These are phyloP conservation scores for Paecilomyces niveus DNA, from an alignment of 2,329 filamentous ascomycete genomes.

Conservation along the genomic window DNA sequence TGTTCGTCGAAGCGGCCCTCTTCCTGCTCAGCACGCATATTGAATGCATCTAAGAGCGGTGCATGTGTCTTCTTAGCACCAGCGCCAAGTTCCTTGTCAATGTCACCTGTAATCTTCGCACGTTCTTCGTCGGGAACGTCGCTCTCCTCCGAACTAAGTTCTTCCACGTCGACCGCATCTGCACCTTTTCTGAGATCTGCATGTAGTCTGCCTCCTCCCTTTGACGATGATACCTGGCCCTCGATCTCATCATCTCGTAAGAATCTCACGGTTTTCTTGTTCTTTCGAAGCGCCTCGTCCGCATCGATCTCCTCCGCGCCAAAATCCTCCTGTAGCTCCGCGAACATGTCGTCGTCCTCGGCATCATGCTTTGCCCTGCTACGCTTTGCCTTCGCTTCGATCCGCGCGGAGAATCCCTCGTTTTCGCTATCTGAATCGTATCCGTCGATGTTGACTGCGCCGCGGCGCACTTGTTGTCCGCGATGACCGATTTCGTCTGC, in stretches of 20 bases:
- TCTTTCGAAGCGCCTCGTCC: constrained; percentile 48
- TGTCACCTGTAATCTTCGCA: constrained; percentile 64
- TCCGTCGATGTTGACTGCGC: constrained; percentile 91
- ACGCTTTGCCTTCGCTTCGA: constrained; percentile 50
- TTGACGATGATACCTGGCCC: constrained; percentile 69
- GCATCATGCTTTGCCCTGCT: constrained; percentile 28
- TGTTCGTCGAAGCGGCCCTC: constrained; percentile 86
- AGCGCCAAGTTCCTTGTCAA: constrained; percentile 85
- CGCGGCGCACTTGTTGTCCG: constrained; percentile 71
- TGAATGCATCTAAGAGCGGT: constrained; percentile 92
- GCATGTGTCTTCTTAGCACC: constrained; percentile 89
- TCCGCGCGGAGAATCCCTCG: constrained; percentile 75
- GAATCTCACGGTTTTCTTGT: constrained; percentile 56
- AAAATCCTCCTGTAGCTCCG: constrained; percentile 56
- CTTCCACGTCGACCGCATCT: constrained; percentile 55
- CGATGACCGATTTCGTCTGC: constrained; percentile 83
- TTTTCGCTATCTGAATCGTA: constrained; percentile 93
- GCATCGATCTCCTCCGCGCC: constrained; percentile 47
- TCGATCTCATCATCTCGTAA: constrained; percentile 61
- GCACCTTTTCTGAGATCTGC: constrained; percentile 46
- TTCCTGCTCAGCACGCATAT: constrained; percentile 82
- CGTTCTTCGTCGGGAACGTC: constrained; percentile 59
- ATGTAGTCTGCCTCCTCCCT: constrained; percentile 62
- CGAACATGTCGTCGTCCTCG: constrained; percentile 72
- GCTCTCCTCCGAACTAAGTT: constrained; percentile 47